A percentile compares a stretch with the other conserved stretches of the same genome.
Evolutionary conservation across 305 asterid species (phyloP).

Genomic region (Fraxinus greggii): DNA sequence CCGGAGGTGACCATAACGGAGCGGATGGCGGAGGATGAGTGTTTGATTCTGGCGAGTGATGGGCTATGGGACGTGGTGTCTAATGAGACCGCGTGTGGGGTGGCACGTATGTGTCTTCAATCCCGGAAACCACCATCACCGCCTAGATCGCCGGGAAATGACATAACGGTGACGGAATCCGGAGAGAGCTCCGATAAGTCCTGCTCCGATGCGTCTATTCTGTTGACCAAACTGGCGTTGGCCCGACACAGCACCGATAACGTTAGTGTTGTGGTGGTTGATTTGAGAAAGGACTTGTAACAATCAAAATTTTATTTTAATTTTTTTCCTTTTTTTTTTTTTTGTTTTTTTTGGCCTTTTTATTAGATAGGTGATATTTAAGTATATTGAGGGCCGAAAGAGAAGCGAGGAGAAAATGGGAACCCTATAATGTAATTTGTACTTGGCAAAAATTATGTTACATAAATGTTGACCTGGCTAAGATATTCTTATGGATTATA

Average conservation of each 20-base stretch:
- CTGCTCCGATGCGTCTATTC: conserved; percentile 82
- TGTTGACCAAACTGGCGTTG: conserved; percentile 84
- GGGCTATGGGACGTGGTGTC: conserved; percentile 94
- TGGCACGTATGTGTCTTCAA: conserved; percentile 79
- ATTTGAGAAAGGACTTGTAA: conserved; percentile 44
- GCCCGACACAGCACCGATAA: conserved; percentile 82
- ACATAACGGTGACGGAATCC: conserved; percentile 30
- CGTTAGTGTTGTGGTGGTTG: conserved; percentile 83
- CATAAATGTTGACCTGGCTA: not conserved
- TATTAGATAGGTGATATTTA: not conserved
- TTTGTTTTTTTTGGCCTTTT: too few relatives aligned
- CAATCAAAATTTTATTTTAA: not conserved
- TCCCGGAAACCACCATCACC: conserved; percentile 52
- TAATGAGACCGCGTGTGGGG: conserved; percentile 83
- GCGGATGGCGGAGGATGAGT: conserved; percentile 63
- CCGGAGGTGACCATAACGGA: conserved; percentile 80
- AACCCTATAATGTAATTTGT: not conserved
- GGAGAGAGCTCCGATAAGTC: conserved; percentile 75
- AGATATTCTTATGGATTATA: not conserved
- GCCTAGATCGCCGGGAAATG: conserved; percentile 44
- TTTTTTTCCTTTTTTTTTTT: not conserved
- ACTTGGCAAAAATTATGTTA: not conserved
- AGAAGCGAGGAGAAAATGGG: not conserved
- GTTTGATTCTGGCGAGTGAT: conserved; percentile 72
- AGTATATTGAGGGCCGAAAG: not conserved